Conservation (phyloP, 257 asterid species). For the Paraleonurus japonicus region DNA sequence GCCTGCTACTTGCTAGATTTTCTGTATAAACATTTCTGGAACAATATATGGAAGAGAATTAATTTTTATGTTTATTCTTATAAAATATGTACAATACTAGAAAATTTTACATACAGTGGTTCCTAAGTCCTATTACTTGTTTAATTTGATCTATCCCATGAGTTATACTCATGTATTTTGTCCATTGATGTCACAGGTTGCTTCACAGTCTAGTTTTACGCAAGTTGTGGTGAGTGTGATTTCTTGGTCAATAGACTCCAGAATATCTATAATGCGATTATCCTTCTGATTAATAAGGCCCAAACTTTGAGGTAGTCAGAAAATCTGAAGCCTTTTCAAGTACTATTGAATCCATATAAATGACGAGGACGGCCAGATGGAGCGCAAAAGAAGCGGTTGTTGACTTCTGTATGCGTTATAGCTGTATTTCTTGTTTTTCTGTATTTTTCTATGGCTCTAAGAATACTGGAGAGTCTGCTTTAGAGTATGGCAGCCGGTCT, state of each 20-base stretch:
- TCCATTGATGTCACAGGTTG: conserved; percentile 30
- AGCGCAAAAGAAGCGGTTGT: conserved; percentile 67
- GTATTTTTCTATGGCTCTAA: conserved; percentile 74
- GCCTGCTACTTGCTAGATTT: background rate
- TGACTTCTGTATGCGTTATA: conserved; percentile 55
- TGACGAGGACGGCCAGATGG: conserved; percentile 88
- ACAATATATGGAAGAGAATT: background rate
- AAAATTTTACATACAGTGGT: background rate
- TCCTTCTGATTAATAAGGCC: conserved; percentile 30
- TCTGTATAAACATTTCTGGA: background rate
- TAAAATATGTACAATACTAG: background rate
- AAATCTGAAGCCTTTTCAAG: conserved; percentile 33
- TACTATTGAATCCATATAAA: conserved; percentile 36
- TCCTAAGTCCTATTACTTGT: background rate
- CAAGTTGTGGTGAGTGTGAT: conserved; percentile 1
- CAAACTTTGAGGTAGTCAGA: conserved; percentile 22
- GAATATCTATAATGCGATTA: conserved; percentile 23
- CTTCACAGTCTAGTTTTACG: conserved; percentile 13
- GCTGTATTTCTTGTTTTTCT: conserved; percentile 59
- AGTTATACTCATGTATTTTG: conserved; percentile 19
- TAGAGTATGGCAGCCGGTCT: conserved; percentile 86
- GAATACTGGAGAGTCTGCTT: conserved; percentile 77
- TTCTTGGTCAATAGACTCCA: conserved; percentile 20
- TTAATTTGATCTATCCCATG: background rate
- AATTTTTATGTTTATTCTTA: background rate